Base-by-base conservation (phyloP, 108 stramenopile species). In the Discostella stelligeroides region DNA sequence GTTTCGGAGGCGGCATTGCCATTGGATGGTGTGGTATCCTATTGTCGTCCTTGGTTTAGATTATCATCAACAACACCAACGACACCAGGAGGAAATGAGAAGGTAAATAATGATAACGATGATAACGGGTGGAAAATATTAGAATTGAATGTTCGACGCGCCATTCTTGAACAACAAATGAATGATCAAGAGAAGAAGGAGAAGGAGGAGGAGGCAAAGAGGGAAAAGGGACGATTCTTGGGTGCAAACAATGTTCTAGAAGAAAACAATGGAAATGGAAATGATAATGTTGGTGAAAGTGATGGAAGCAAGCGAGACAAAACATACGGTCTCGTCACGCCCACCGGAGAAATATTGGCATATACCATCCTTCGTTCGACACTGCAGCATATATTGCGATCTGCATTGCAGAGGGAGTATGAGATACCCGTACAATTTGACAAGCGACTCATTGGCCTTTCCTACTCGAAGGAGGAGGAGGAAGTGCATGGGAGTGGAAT, bases 361-460 rank as follows among this genome's bases (percentile, higher is more conserved):
- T 84, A 76, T 58, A 75, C 80, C n/a, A 92, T 92, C 42, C 70
- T 88, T 72, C 63, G 91, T 46, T 87, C 88, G 45, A 86, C 89
- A 13, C 68, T 92, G n/a, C 92, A 90, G 50, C 50, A 70, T 11
- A 71, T 81, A 17, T 55, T 90, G 30, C n/a, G 83, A 17, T 84
- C 88, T 28, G 67, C 63, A 10, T 54, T 92, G 25, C 75, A 79
- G 2, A 37, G 45, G 1, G 68, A 81, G n/a, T 23, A 69, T 60
- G 42, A 49, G 5, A 37, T 30, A 18, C 25, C 69, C 42, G 74
- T 90, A 14, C 54, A 70, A 43, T 89, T 90, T 47, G 76, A 53
- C 10, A 90, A 87, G 46, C 72, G 51, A 12, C 60, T 93, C 39
- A 25, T 39, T 10, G 83, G 68, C 12, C 51, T 80, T 15, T 66